Conservation (phyloP, 331 rosid species). For the Acacia pycnantha region DNA sequence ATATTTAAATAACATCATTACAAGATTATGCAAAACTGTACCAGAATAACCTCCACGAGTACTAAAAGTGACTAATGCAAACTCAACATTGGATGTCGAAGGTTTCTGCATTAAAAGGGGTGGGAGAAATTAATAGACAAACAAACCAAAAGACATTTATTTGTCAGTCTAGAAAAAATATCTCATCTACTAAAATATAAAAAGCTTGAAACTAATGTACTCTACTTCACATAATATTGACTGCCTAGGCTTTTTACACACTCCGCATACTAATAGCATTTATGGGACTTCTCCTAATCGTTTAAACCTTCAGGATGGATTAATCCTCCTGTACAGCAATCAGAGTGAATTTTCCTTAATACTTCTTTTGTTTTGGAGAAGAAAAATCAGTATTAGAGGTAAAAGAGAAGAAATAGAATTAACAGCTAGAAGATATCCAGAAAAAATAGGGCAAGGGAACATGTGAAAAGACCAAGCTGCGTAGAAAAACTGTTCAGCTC, state of each 20-base stretch:
- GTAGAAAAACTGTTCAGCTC: background rate
- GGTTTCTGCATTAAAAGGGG: conserved; percentile 65
- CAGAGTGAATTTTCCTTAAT: background rate
- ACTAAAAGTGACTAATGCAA: conserved; percentile 70
- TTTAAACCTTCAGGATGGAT: background rate
- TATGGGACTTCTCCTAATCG: background rate
- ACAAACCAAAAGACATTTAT: conserved; percentile 25
- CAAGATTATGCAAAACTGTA: conserved; percentile 41
- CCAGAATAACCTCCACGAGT: conserved; percentile 96
- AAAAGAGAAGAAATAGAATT: background rate
- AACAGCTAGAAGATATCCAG: background rate
- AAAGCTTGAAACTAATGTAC: background rate
- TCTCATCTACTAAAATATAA: background rate
- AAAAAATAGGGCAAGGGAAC: background rate
- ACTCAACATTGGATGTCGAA: conserved; percentile 55
- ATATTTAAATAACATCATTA: conserved; percentile 8
- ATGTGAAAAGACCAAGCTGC: background rate
- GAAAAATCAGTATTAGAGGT: background rate
- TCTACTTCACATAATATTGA: background rate
- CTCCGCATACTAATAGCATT: background rate
- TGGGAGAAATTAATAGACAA: conserved; percentile 17
- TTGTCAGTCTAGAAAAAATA: conserved; percentile 14
- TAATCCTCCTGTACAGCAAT: background rate
- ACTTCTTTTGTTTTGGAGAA: background rate
- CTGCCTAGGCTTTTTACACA: background rate